phyloP scores from a whole-genome alignment of 139 green algal species.

The Cymbomonas tetramitiformis region DNA sequence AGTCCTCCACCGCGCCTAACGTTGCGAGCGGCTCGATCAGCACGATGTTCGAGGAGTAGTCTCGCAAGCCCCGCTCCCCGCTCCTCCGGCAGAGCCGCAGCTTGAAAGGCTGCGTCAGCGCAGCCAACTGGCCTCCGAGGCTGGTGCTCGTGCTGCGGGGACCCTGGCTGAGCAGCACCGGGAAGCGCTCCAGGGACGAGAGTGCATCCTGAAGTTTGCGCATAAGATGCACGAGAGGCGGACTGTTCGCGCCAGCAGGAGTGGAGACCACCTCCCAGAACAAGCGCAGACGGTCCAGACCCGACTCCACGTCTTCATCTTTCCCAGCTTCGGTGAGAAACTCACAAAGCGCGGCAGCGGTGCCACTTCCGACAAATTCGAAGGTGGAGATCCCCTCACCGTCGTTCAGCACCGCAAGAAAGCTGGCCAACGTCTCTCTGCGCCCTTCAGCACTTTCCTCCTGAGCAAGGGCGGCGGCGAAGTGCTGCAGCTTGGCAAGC shows the following conservation, averaged over 20 bases:
- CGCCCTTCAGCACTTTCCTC: too few relatives aligned
- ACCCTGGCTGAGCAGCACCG: too few relatives aligned
- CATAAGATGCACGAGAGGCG: too few relatives aligned
- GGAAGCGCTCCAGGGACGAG: too few relatives aligned
- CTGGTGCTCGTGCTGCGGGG: too few relatives aligned
- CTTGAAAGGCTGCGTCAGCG: conserved; percentile 80
- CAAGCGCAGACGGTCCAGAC: background rate
- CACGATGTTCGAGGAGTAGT: conserved; percentile 78
- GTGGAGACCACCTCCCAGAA: too few relatives aligned
- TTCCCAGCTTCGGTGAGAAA: conserved; percentile 41
- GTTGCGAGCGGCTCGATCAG: conserved; percentile 88
- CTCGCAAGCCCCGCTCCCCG: conserved; percentile 35
- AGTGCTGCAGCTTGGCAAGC: too few relatives aligned
- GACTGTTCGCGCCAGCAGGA: too few relatives aligned
- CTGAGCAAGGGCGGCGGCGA: too few relatives aligned
- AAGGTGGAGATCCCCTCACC: conserved; percentile 55
- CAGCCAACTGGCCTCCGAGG: too few relatives aligned
- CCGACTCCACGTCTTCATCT: background rate
- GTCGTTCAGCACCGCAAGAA: background rate
- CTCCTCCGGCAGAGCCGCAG: conserved; percentile 51
- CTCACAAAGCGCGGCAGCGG: conserved; percentile 39
- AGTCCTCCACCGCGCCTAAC: conserved; percentile 84
- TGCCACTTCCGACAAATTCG: conserved; percentile 73
- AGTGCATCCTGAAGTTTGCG: too few relatives aligned
- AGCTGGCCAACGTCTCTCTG: too few relatives aligned